phyloP scores from a whole-genome alignment of 169 alveolate genomes.

The Plasmodium chabaudi region DNA sequence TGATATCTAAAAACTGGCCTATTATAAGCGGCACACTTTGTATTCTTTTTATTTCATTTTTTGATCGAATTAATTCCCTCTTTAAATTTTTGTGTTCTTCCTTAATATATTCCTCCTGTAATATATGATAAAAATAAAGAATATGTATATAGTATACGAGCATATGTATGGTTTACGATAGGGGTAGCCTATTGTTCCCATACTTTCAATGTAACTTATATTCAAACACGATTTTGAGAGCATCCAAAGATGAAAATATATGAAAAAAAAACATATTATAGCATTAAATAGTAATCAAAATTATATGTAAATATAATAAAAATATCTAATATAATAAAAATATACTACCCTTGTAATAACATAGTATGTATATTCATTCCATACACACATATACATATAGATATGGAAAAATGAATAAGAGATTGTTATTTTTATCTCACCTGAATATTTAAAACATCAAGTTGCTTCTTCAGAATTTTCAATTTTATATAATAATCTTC shows the following conservation, averaged over 20 bases:
- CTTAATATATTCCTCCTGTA: conserved; percentile 96
- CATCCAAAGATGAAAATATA: no score
- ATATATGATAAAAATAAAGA: neutral
- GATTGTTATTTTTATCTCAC: neutral
- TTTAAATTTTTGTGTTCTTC: conserved; percentile 98
- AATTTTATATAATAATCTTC: conserved; percentile 66
- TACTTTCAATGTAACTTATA: no score
- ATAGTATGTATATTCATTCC: neutral
- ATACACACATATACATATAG: neutral
- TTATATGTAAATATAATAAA: neutral
- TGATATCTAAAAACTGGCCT: conserved; percentile 98
- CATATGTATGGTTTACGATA: neutral
- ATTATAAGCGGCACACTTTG: conserved; percentile 98
- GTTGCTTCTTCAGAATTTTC: conserved; percentile 68
- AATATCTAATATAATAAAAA: neutral
- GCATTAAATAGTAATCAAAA: no score
- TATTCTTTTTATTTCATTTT: conserved; percentile 97
- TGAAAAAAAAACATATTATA: no score
- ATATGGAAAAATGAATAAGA: no score
- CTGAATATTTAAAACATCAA: conserved; percentile 64
- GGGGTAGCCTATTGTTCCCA: no score
- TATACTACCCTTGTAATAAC: neutral
- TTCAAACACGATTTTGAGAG: no score
- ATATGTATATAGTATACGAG: neutral
- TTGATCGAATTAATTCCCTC: conserved; percentile 96